These are phyloP conservation scores for Epichloe gansuensis DNA, from an alignment of 2,329 filamentous ascomycete genomes.

Conservation along the genomic window DNA sequence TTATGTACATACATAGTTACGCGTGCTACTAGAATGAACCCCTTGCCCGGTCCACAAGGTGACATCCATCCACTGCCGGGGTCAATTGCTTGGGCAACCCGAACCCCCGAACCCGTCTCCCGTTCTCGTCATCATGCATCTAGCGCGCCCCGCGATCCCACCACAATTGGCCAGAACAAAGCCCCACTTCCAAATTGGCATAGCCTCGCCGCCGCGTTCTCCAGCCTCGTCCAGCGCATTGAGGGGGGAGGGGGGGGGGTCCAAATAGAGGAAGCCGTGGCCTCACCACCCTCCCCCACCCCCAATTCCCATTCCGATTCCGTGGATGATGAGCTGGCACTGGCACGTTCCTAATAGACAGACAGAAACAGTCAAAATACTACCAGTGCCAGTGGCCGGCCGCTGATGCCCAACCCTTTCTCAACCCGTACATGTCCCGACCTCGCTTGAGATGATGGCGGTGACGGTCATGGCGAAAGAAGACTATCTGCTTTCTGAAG, in stretches of 20 bases:
- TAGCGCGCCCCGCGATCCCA: background rate
- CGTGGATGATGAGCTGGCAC: slow-evolving; percentile 1
- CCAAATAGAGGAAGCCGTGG: background rate
- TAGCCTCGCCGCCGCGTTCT: background rate
- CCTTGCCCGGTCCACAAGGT: background rate
- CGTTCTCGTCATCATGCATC: slow-evolving; percentile 8
- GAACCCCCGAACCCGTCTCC: background rate
- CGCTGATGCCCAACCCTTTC: slow-evolving; percentile 1
- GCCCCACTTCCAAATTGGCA: background rate
- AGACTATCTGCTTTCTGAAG: background rate
- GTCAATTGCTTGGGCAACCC: slow-evolving; percentile 2
- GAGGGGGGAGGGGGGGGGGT: background rate
- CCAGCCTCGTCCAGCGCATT: background rate
- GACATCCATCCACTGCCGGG: background rate
- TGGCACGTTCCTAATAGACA: too few relatives aligned
- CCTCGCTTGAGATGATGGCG: background rate
- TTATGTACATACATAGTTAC: background rate
- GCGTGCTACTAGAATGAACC: background rate
- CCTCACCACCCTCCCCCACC: background rate
- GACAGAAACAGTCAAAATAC: background rate
- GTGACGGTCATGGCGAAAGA: background rate
- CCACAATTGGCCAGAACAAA: background rate
- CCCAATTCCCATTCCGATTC: background rate
- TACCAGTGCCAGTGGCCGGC: background rate
- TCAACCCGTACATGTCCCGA: background rate